Evolutionary conservation across 2,329 filamentous ascomycete genomes (phyloP).

Genomic region (Fusarium agapanthi): DNA sequence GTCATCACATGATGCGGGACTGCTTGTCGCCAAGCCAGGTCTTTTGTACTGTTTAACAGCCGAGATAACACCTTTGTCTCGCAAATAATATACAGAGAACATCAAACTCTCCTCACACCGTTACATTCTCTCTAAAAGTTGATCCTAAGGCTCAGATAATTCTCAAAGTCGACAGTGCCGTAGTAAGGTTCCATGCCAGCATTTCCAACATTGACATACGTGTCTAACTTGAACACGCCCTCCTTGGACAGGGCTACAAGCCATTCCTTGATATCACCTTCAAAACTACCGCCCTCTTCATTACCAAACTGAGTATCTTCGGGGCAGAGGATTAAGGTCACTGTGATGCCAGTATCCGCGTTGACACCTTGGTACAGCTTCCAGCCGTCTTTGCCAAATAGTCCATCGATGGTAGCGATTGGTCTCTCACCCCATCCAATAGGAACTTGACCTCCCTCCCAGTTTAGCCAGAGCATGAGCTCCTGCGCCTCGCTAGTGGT

Average conservation of each 20-base stretch:
- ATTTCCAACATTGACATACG: conserved; percentile 29
- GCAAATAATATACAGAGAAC: too few relatives aligned
- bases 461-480: conserved; percentile 32
- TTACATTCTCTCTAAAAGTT: too few relatives aligned
- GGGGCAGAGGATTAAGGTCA: conserved; percentile 15
- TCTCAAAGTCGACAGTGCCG: conserved; percentile 28
- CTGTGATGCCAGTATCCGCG: conserved; percentile 26
- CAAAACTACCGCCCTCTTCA: not conserved
- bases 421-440: conserved; percentile 25
- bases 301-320: conserved; percentile 20
- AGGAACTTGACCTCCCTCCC: conserved; percentile 22
- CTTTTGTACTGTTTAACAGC: too few relatives aligned
- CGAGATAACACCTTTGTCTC: too few relatives aligned
- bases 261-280: conserved; percentile 33
- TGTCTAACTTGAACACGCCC: conserved; percentile 14
- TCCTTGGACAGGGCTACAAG: conserved; percentile 21
- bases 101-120: too few relatives aligned
- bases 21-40: too few relatives aligned
- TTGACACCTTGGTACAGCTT: conserved; percentile 31
- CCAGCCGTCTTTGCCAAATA: conserved; percentile 29
- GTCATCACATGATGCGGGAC: too few relatives aligned
- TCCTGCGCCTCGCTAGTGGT: conserved; percentile 17
- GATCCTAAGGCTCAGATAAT: conserved; percentile 20
- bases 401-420: conserved; percentile 21
- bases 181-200: conserved; percentile 33